Evolutionary conservation across 805 yeast species (phyloP).

Genomic region (Ogataea polymorpha): DNA sequence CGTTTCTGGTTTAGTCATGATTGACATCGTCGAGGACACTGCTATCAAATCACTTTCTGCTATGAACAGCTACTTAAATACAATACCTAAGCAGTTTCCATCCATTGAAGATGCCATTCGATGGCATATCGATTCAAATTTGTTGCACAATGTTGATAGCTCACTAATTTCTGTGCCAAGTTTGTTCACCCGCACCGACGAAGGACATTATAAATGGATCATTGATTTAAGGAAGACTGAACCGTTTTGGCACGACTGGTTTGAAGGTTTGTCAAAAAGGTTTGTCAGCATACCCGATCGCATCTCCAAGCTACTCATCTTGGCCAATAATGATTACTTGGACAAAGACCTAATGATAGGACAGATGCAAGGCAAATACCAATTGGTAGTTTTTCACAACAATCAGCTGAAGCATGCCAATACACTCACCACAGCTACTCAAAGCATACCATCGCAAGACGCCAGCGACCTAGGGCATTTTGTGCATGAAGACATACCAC

Average conservation of each 20-base stretch:
- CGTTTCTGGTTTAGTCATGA: conserved; percentile 67
- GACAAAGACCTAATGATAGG: conserved; percentile 88
- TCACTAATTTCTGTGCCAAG: conserved; percentile 81
- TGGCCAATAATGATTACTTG: conserved; percentile 87
- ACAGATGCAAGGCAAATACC: conserved; percentile 98
- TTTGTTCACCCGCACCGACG: conserved; percentile 35
- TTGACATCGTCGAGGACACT: conserved; percentile 94
- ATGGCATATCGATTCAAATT: conserved; percentile 69
- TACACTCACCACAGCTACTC: conserved; percentile 27
- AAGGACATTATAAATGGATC: conserved; percentile 47
- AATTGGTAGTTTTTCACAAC: conserved; percentile 68
- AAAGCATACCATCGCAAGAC: conserved; percentile 20
- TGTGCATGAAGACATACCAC: conserved; percentile 88
- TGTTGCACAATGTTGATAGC: conserved; percentile 55
- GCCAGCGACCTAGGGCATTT: conserved; percentile 77
- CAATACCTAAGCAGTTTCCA: conserved; percentile 61
- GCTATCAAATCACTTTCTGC: conserved; percentile 66
- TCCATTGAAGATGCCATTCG: conserved; percentile 59
- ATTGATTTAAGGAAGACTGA: conserved; percentile 60
- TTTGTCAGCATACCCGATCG: conserved; percentile 38
- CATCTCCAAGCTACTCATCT: conserved; percentile 64
- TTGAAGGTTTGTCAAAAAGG: conserved; percentile 56
- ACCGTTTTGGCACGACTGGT: conserved; percentile 84
- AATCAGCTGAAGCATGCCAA: conserved; percentile 15
- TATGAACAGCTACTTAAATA: conserved; percentile 63